Base-by-base conservation (phyloP, 805 yeast species). In the Saccharomyces eubayanus region DNA sequence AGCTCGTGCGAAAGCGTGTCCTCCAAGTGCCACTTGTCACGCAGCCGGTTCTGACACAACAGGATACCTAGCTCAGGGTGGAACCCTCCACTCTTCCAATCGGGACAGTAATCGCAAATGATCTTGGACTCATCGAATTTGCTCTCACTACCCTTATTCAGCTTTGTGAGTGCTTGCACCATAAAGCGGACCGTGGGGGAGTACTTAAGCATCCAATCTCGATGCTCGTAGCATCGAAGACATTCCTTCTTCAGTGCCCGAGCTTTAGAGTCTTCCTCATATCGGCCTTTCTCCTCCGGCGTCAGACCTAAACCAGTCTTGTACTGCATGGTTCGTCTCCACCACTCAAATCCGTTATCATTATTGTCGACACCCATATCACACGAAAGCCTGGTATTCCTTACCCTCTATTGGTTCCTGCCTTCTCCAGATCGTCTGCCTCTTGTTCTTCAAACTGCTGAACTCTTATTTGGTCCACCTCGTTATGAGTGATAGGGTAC, bases 1-100 rank as follows among this genome's bases (percentile, higher is more conserved):
- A 94, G 75, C 66, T 94, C 99, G 67, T 94, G 99, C 1, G 97
- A 79, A 57, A 94, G 72, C 0, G 96, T 88, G 64, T 94, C 98
- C 66, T 92, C 97, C 54, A 90, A 70, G 62, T 89, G 95, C 79
- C 85, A 82, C 65, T 84, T 84, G 65, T 83, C 83, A 47, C 74
- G 72, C 45, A 89, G 76, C 70, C 90, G 77, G 69, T 94, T 91
- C 57, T 91, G 89, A 70, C 99, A 94, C 6, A 94, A 71, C 54
- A 90, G 74, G 28, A 94, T 84, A 1, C 99, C 99, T 46, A 81
- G 68, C 41, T 89, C 87, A 0, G 98, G 97, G 65, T 91, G 89
- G 69, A 86, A 94, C 2, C 99, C 99, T 47, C 98, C 99, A 41
- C 89, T 84, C 62, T 84, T 81, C 72, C 78, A 76, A 57, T 88